These are phyloP conservation scores for Ophiostoma ulmi DNA, from an alignment of 2,329 filamentous ascomycete species.

Conservation along the genomic window DNA sequence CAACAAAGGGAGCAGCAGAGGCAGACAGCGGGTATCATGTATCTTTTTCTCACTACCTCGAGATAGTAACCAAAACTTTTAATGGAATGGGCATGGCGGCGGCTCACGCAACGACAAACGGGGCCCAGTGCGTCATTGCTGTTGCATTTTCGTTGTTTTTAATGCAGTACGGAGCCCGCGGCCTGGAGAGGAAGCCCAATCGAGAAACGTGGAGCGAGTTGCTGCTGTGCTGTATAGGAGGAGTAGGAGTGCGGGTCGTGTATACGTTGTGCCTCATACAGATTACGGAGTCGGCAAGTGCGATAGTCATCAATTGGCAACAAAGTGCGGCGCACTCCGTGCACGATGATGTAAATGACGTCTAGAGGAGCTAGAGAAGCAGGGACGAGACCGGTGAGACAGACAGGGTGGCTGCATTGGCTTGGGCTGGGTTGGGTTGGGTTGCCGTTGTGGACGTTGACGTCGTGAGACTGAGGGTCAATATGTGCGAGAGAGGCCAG, in stretches of 20 bases:
- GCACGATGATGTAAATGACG: conserved; percentile 7
- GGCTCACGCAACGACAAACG: conserved; percentile 6
- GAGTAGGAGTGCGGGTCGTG: neutral
- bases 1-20: neutral
- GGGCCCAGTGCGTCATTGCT: conserved; percentile 11
- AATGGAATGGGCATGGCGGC: neutral
- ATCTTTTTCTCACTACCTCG: neutral
- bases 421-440: neutral
- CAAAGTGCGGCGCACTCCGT: neutral
- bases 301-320: too few relatives aligned
- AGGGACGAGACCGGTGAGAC: neutral
- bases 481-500: neutral
- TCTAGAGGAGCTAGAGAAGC: neutral
- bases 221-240: neutral
- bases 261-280: neutral
- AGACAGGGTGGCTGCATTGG: neutral
- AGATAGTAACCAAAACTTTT: neutral
- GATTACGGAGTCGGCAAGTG: neutral
- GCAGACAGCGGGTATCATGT: conserved; percentile 1
- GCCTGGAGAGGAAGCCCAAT: neutral
- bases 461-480: neutral
- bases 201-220: neutral
- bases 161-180: neutral
- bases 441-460: neutral
- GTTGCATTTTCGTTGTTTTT: neutral